Percentiles rank a stretch among this genome's conserved stretches.
Conservation (phyloP, 331 rosid genomes). For the Malus hybrid region DNA sequence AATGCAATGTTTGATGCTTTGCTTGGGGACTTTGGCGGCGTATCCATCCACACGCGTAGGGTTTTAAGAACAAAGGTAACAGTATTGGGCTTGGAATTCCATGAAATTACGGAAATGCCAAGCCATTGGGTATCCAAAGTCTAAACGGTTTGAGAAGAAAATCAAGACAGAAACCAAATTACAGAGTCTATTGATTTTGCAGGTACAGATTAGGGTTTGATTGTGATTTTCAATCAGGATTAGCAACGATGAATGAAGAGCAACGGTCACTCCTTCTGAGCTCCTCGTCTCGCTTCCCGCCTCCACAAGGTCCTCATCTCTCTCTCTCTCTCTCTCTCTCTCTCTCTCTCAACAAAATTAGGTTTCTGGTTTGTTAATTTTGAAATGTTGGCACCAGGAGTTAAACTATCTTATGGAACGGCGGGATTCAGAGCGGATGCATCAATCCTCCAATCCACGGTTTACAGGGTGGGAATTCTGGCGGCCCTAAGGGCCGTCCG, state of each 20-base stretch:
- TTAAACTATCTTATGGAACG: slow-evolving; percentile 68
- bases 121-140: too few relatives aligned
- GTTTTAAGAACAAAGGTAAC: not conserved
- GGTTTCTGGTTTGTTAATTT: not conserved
- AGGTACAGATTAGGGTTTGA: not conserved
- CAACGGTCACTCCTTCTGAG: slow-evolving; percentile 51
- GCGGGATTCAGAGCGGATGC: slow-evolving; percentile 90
- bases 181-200: not conserved
- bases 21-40: not conserved
- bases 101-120: not conserved
- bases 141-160: too few relatives aligned
- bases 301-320: slow-evolving; percentile 42
- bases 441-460: slow-evolving; percentile 53
- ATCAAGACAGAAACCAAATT: too few relatives aligned
- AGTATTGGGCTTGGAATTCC: not conserved
- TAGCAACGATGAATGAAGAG: slow-evolving; percentile 44
- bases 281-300: slow-evolving; percentile 45
- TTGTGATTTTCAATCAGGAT: not conserved
- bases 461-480: slow-evolving; percentile 63
- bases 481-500: slow-evolving; percentile 74
- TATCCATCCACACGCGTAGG: not conserved
- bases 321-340: not conserved
- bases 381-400: slow-evolving; percentile 28
- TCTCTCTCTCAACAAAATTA: not conserved
- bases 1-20: not conserved